A percentile compares a stretch with the other conserved stretches of the same genome.
phyloP scores from a whole-genome alignment of 1,284 basidiomycete species.

The Apiotrichum siamense region DNA sequence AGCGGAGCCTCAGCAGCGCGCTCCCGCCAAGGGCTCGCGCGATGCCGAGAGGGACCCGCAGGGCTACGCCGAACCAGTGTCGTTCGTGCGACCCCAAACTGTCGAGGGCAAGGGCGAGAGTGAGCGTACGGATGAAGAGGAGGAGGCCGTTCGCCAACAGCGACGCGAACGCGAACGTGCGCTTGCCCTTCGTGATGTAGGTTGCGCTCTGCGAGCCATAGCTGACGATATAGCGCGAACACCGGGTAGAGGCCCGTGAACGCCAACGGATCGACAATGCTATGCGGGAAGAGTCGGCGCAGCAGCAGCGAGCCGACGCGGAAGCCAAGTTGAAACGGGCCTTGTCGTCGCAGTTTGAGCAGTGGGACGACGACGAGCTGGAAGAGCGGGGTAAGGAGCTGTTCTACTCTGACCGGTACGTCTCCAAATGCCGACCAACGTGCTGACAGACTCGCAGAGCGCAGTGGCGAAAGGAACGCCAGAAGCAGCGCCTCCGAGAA shows the following conservation, averaged over 20 bases:
- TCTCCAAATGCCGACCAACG: not conserved
- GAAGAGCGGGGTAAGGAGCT: slow-evolving; percentile 56
- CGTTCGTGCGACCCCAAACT: slow-evolving; percentile 68
- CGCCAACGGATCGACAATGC: slow-evolving; percentile 64
- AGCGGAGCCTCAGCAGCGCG: not conserved
- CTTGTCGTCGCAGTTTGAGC: slow-evolving; percentile 64
- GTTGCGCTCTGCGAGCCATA: slow-evolving; percentile 36
- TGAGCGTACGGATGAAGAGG: slow-evolving; percentile 73
- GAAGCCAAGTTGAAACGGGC: slow-evolving; percentile 67
- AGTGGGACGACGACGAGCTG: slow-evolving; percentile 87
- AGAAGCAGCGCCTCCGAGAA: slow-evolving; percentile 62
- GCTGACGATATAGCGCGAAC: slow-evolving; percentile 41
- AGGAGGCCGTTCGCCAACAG: slow-evolving; percentile 70
- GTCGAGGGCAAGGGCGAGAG: slow-evolving; percentile 42
- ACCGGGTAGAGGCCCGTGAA: slow-evolving; percentile 73
- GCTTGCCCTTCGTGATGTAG: slow-evolving; percentile 72
- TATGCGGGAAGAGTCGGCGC: slow-evolving; percentile 65
- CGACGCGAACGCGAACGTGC: slow-evolving; percentile 68
- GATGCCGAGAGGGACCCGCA: slow-evolving; percentile 56
- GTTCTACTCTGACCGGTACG: slow-evolving; percentile 75
- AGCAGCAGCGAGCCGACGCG: slow-evolving; percentile 63
- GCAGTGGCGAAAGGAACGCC: slow-evolving; percentile 68
- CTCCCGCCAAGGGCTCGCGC: slow-evolving; percentile 2
- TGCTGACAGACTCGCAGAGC: slow-evolving; percentile 48
- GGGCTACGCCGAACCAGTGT: slow-evolving; percentile 66